A percentile compares a stretch with the other conserved stretches of the same genome.
phyloP scores from a whole-genome alignment of 164 flowering plant genomes.

The Nymphaea colorata region DNA sequence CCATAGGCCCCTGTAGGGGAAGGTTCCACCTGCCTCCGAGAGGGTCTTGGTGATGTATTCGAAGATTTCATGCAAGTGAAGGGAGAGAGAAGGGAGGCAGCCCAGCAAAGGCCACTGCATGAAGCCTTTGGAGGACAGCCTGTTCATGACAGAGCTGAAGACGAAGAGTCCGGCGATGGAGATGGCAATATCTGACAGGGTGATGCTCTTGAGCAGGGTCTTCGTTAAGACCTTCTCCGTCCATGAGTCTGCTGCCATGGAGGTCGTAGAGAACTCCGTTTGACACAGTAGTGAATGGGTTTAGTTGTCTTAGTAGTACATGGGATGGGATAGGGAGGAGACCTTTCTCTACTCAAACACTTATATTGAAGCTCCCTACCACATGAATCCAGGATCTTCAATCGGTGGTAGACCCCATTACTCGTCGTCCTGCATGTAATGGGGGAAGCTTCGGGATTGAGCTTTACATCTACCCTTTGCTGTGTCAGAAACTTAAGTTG shows the following conservation, averaged over 20 bases:
- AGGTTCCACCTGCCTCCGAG: constrained; percentile 31
- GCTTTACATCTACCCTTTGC: too few species aligned
- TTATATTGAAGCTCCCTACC: too few species aligned
- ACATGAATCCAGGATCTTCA: too few species aligned
- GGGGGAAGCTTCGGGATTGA: too few species aligned
- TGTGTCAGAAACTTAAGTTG: too few species aligned
- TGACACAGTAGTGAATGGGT: too few species aligned
- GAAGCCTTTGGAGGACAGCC: constrained; percentile 40
- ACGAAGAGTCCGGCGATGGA: constrained; percentile 35
- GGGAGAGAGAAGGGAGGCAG: constrained; percentile 33
- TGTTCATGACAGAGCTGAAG: constrained; percentile 25
- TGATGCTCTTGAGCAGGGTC: constrained; percentile 6
- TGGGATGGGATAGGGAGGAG: too few species aligned
- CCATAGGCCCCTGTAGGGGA: constrained; percentile 39
- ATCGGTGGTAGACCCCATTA: too few species aligned
- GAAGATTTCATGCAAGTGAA: constrained; percentile 19
- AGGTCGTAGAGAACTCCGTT: too few species aligned
- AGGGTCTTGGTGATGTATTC: constrained; percentile 33
- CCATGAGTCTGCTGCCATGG: background rate
- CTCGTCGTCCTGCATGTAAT: too few species aligned
- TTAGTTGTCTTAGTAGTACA: too few species aligned
- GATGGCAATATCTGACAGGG: constrained; percentile 23
- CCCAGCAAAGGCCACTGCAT: constrained; percentile 67
- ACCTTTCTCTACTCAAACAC: too few species aligned
- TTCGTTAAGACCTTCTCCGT: background rate